Evolutionary conservation across 1,284 basidiomycete species (phyloP), one percentile per base, ranked within the genome.

Genomic region (Heterobasidion irregulare): DNA sequence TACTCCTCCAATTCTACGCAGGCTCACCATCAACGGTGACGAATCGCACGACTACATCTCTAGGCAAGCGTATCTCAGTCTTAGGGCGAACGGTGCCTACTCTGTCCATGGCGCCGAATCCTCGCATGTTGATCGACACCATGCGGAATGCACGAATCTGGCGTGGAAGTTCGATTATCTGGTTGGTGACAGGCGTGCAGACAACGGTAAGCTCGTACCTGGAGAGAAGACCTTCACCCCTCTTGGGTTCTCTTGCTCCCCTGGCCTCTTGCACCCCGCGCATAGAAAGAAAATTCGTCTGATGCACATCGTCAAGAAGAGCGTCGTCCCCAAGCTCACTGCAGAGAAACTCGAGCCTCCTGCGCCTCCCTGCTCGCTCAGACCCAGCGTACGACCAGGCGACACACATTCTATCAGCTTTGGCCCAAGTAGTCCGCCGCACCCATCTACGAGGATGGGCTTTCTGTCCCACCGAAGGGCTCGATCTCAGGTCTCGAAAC

Each of bases 121-220:
- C 56, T 67, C 53, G 13, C 62, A 41, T n/a, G n/a, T 34, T 8
- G 32, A 46, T 19, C 19, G 10, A n/a, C 10, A 19, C 13, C 26
- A 15, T 16, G 49, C 26, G 18, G 26, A 33, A 9, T 13, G 15
- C 49, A 36, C 19, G 16, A 79, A 75, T 56, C 68, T 87, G 12
- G 70, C 72, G 19, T 92, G 90, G 91, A 80, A 80, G 57, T 85
- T 92, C 61, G 86, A 89, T 57, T 93, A 93, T 64, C 64, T 83
- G 33, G 84, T 92, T 9, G 77, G 79, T 46, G 80, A 86, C 60
- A 75, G 79, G 18, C 69, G 72, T 45, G 68, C 71, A 19, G 74
- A 78, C 8, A 72, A 73, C 3, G 77, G 79, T 32, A 75, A 72
- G 59, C 62, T 70, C 16, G 66, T 82, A 15, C 71, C 75, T 13